Conservation (phyloP, 2,329 filamentous ascomycete genomes). For the Alternaria ventricosa region DNA sequence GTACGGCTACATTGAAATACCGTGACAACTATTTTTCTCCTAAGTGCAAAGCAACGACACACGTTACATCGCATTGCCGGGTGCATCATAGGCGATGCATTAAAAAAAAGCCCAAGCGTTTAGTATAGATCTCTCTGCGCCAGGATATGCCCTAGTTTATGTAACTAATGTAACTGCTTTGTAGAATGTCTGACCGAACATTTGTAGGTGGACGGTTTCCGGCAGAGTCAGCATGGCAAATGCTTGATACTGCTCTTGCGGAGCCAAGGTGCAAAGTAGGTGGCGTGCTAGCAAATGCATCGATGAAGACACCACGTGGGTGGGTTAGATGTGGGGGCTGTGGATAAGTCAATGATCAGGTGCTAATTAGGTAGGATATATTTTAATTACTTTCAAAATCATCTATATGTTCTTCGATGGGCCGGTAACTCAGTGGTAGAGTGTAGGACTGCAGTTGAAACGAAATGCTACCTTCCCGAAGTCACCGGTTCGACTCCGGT, state of each 20-base stretch:
- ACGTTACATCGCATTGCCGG: neutral
- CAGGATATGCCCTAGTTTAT: too few relatives aligned
- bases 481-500: slow-evolving; percentile 18
- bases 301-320: too few relatives aligned
- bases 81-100: too few relatives aligned
- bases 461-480: slow-evolving; percentile 3
- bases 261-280: too few relatives aligned
- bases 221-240: too few relatives aligned
- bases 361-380: too few relatives aligned
- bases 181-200: neutral
- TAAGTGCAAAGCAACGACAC: neutral
- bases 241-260: too few relatives aligned
- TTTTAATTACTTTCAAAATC: too few relatives aligned
- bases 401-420: neutral
- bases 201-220: neutral
- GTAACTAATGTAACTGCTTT: neutral
- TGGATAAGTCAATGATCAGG: too few relatives aligned
- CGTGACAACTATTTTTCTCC: neutral
- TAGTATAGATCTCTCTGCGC: neutral
- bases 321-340: too few relatives aligned
- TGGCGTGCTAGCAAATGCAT: too few relatives aligned
- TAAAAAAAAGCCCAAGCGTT: too few relatives aligned
- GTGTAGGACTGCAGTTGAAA: slow-evolving; percentile 14
- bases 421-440: slow-evolving; percentile 18
- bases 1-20: neutral